Base-by-base conservation (phyloP, 2,329 filamentous ascomycete genomes). In the Cercospora sp. region DNA sequence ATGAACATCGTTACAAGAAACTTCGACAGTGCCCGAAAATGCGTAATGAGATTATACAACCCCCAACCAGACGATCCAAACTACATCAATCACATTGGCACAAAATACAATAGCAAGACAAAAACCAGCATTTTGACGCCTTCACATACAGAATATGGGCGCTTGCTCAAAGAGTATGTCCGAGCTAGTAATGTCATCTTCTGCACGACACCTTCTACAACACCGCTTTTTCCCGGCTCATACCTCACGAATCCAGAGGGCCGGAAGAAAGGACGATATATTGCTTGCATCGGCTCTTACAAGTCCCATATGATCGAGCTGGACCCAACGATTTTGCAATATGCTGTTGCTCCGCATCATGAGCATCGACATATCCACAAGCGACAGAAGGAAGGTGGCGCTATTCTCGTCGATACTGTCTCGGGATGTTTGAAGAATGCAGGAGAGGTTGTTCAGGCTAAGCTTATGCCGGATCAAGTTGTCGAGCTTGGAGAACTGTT, bases 401-500 rank as follows among this genome's bases (percentile, higher is more conserved):
- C 89, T 0, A 80, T 90, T 1, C 81, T 89, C 4, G 87, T 88
- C 2, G 86, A 89, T 76, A 94, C 90, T 9, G 83, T 97, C 0
- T 89, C 92, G 30, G 91, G 91, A 0, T 93, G 90, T 57, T 78
- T 97, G 53, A 89, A 89, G 73, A 92, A 97, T 77, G 91, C 94
- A 0, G 94, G 94, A 0, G 94, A 98, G 81, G 84, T 98, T 59
- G 90, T 96, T 9, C 88, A 92, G 72, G 92, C 92, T 0, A 89
- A 88, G 0, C 82, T 97, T 30, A 84, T 84, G 24, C 89, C 91
- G 0, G 85, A 88, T 57, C 90, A 96, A 73, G 85, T 97, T 3
- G 91, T 97, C 0, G 94, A 97, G 79, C 82, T 97, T 1, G 94
- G 94, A 3, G 94, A 97, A 77, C 82, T 97, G 59, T 80, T 90